These are phyloP conservation scores for Septoria linicola DNA, from an alignment of 2,329 filamentous ascomycete species.

Conservation along the genomic window DNA sequence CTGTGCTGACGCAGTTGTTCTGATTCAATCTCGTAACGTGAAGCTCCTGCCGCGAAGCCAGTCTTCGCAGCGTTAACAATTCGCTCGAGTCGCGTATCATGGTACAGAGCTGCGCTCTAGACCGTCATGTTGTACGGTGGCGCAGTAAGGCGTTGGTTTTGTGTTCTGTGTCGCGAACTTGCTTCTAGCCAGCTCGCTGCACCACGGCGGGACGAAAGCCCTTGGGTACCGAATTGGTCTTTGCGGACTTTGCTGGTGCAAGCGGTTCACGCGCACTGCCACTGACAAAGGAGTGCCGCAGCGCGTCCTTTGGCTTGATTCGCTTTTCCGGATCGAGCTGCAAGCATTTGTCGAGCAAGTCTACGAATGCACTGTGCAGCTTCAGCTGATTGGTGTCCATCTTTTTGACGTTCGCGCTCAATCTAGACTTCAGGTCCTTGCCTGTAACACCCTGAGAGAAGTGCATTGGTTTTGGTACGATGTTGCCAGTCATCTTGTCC, in stretches of 20 bases:
- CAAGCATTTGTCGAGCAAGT: conserved; percentile 84
- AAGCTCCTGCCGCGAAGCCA: no score
- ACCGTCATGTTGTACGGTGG: background rate
- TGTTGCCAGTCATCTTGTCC: conserved; percentile 84
- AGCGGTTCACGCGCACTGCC: conserved; percentile 18
- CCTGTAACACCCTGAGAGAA: conserved; percentile 60
- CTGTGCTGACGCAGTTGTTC: no score
- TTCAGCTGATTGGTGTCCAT: conserved; percentile 72
- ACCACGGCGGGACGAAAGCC: conserved; percentile 20
- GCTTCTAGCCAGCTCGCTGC: conserved; percentile 24
- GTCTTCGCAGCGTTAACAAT: no score
- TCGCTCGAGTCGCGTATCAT: no score
- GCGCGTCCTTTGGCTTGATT: conserved; percentile 79
- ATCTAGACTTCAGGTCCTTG: conserved; percentile 76
- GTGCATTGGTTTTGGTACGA: conserved; percentile 64
- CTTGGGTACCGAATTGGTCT: conserved; percentile 5
- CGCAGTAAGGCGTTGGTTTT: background rate
- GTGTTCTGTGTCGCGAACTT: background rate
- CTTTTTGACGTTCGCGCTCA: conserved; percentile 65
- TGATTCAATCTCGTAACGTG: no score
- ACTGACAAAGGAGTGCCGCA: conserved; percentile 82
- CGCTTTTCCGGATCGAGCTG: conserved; percentile 90
- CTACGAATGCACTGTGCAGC: conserved; percentile 79
- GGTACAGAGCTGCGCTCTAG: background rate
- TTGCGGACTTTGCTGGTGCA: conserved; percentile 12